These are phyloP conservation scores for Cymodocea nodosa DNA, from an alignment of 116 monocot species.

Conservation along the genomic window DNA sequence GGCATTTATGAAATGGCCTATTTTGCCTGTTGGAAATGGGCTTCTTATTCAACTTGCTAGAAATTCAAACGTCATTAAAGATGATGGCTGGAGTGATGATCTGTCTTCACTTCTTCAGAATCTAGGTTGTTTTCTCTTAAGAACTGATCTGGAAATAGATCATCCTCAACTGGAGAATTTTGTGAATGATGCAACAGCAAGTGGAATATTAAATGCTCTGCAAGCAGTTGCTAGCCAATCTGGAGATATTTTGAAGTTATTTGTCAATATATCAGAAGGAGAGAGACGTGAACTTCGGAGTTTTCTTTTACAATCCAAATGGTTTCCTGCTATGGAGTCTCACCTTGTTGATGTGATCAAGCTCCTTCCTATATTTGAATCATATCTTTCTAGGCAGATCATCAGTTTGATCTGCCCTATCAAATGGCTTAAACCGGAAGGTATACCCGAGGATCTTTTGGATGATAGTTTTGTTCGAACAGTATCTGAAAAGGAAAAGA, in stretches of 20 bases:
- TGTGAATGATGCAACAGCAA: constrained; percentile 75
- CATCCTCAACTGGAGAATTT: constrained; percentile 75
- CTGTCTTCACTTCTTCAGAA: constrained; percentile 70
- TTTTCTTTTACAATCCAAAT: constrained; percentile 92
- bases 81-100: constrained; percentile 97
- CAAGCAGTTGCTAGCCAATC: constrained; percentile 30
- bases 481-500: constrained; percentile 75
- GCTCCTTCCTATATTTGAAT: constrained; percentile 83
- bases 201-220: constrained; percentile 78
- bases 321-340: constrained; percentile 65
- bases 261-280: constrained; percentile 57
- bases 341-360: constrained; percentile 60
- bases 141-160: constrained; percentile 54
- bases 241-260: constrained; percentile 32
- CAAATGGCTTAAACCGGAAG: constrained; percentile 86
- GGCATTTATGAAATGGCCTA: constrained; percentile 75
- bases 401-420: constrained; percentile 41
- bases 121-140: constrained; percentile 66
- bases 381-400: constrained; percentile 44
- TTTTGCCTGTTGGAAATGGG: constrained; percentile 66
- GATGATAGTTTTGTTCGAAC: constrained; percentile 68
- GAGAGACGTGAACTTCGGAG: constrained; percentile 82
- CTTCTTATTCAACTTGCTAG: constrained; percentile 52
- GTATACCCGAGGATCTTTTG: constrained; percentile 61
- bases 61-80: constrained; percentile 68